Base-by-base conservation (phyloP, 495 filamentous ascomycete species). In the Penicillium goetzii region DNA sequence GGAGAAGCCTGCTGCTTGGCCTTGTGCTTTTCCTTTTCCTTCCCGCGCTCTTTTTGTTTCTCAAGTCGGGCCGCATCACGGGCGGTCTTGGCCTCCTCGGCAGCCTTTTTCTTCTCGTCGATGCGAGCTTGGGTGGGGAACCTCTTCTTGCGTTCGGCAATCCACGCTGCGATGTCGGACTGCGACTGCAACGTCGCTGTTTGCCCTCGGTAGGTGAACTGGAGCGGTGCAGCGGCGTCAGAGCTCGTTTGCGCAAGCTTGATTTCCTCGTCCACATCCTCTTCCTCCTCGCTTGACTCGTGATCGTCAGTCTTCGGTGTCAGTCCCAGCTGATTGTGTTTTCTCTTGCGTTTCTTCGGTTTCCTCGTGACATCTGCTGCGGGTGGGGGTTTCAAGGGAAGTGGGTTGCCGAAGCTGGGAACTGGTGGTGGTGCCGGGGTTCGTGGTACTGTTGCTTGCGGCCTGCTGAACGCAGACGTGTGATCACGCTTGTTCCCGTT, bases 271-370 rank as follows among this genome's bases (percentile, higher is more conserved):
- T 90, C 87, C 9, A 84, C 80, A 60, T 90, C 89, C 72, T 91
- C 86, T 63, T 93, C 91, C 56, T 90, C 87, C 40, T 81, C 80
- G 56, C 88, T 90, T 1, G 85, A 87, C 65, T 91, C 89, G 58
- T 90, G 86, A 30, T 87, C 85, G 43, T 89, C 87, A n/a, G 83
- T 82, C 40, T 86, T 86, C 14, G 90, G 92, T 2, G 90, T 93
- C 58, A 97, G 73, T 21, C 92, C 92, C 10, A 97, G 85, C 33
- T 89, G 88, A 54, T 95, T 93, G 47, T 88, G 87, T 70, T 86
- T 88, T 51, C 89, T 80, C 80, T 90, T 90, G 80, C 90, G 91
- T 73, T 93, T 94, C 76, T 89, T 90, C 26, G 75, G 72, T 62
- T 82, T 83, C n/a, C 73, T 70, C 8, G 71, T 60, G 6, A 63